Conservation (phyloP, 192 early-diverging fungal species). For the Obelidium mucronatum region DNA sequence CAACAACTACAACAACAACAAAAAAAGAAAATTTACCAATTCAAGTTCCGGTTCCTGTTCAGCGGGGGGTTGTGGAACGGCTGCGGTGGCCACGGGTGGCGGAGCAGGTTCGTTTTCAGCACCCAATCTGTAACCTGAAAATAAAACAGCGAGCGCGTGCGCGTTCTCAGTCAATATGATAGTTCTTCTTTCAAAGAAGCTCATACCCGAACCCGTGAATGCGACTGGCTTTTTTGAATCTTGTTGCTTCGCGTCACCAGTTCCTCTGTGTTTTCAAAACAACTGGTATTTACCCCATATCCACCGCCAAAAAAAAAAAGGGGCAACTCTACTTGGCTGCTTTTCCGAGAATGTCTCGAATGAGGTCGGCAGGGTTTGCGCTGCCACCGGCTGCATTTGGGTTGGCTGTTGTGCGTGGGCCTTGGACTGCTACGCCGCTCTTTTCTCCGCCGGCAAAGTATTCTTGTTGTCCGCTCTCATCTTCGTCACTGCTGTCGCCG, state of each 20-base stretch:
- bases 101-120: neutral
- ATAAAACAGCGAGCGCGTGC: neutral
- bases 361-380: conserved; percentile 59
- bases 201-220: conserved; percentile 47
- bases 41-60: conserved; percentile 26
- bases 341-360: conserved; percentile 81
- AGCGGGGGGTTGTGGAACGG: conserved; percentile 5
- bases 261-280: neutral
- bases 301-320: too few relatives aligned
- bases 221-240: conserved; percentile 20
- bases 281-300: too few relatives aligned
- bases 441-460: conserved; percentile 96
- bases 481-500: conserved; percentile 7
- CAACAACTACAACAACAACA: neutral
- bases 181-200: neutral
- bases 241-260: conserved; percentile 11
- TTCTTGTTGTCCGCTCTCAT: conserved; percentile 47
- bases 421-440: conserved; percentile 73
- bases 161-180: too few relatives aligned
- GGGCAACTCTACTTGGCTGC: conserved; percentile 66
- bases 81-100: neutral
- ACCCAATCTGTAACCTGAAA: neutral
- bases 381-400: neutral
- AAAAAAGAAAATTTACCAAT: too few relatives aligned
- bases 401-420: conserved; percentile 41